Percentiles rank a stretch among this genome's conserved stretches.
Conservation (phyloP, 805 yeast genomes). For the Pichia sporocuriosa region DNA sequence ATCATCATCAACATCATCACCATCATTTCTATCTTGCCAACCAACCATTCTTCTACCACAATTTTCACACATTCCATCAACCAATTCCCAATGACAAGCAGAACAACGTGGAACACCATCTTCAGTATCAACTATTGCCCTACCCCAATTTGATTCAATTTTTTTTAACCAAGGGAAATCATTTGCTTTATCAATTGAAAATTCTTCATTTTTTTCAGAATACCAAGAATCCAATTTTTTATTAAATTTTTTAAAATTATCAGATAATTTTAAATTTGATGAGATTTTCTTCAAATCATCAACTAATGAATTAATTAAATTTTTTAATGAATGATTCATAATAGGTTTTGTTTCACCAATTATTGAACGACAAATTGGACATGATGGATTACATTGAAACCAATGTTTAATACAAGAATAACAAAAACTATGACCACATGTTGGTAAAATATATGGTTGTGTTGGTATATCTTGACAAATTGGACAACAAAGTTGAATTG, state of each 20-base stretch:
- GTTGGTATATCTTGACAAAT: constrained; percentile 66
- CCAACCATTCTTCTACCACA: constrained; percentile 49
- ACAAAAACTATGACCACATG: constrained; percentile 74
- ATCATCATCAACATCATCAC: constrained; percentile 10
- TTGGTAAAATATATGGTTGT: constrained; percentile 48
- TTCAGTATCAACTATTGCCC: constrained; percentile 49
- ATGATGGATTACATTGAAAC: constrained; percentile 50
- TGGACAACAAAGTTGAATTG: constrained; percentile 40
- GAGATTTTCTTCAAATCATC: constrained; percentile 19
- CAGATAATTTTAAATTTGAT: neutral
- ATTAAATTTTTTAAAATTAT: neutral
- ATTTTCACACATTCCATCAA: constrained; percentile 58
- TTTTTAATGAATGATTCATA: constrained; percentile 46
- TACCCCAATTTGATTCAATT: constrained; percentile 41
- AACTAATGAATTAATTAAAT: constrained; percentile 36
- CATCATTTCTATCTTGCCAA: constrained; percentile 15
- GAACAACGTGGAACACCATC: constrained; percentile 75
- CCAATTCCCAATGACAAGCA: constrained; percentile 75
- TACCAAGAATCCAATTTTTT: constrained; percentile 18
- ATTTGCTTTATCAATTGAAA: constrained; percentile 31
- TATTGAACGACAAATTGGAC: constrained; percentile 60
- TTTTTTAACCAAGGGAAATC: constrained; percentile 39
- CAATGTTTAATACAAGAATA: constrained; percentile 59
- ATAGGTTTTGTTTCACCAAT: constrained; percentile 42
- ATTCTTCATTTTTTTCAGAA: constrained; percentile 29